Evolutionary conservation across 495 filamentous ascomycete genomes (phyloP), one percentile per base, ranked within the genome.

Genomic region (Aspergillus carlsbadensis): DNA sequence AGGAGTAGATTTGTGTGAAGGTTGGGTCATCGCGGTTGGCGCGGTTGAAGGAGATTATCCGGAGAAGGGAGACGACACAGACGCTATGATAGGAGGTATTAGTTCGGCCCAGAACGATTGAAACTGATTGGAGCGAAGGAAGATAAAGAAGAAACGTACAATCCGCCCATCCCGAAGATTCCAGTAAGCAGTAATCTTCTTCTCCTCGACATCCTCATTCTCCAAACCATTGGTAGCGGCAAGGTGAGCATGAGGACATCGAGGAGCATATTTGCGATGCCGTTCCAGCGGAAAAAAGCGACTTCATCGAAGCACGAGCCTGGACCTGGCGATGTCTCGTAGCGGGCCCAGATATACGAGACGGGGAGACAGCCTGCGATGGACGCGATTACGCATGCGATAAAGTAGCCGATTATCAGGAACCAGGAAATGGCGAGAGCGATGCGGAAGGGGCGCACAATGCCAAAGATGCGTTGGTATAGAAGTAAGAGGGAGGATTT

Each of bases 221-320:
- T 45, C 74, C 72, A 77, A 6, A 72, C 59, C 58, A 74, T 59
- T 0, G 72, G 72, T 42, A 77, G 48, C 7, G 75, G 75, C n/a
- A 82, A 65, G 37, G 64, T 61, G 33, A 81, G 70, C 10, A 81
- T 68, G 15, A 74, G 48, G 37, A 78, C 53, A 47, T 82, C 75
- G n/a, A 75, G 68, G 8, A 74, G 42, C 48, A 81, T 69, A 45
- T 78, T 82, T 40, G 66, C 70, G 36, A 78, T 64, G 1, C 75
- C 78, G 17, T 73, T 78, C 45, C 67, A 72, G 11, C 72, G 65
- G 56, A 73, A 79, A 59, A 79, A 82, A 14, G 59, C 57, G 6
- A 70, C 63, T 47, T 69, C 64, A 34, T 77, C 56, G 42, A 79
- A 72, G 48, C 79, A 82, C 10, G 34, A 50, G 14, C 68, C 68